A percentile compares a stretch with the other conserved stretches of the same genome.
phyloP scores from a whole-genome alignment of 1,139 yeast species.

The Geotrichum reessii region DNA sequence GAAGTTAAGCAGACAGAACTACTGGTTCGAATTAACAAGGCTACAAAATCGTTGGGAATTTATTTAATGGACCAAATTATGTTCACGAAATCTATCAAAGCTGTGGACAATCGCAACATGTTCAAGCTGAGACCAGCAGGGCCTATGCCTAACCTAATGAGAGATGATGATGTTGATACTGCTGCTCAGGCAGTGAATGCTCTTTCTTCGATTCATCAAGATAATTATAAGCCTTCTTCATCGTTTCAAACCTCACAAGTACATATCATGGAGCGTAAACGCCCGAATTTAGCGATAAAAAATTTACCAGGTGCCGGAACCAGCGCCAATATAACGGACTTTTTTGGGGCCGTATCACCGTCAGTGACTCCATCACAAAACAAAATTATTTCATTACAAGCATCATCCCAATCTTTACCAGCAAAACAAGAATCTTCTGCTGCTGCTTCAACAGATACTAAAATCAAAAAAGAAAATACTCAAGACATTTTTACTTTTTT shows the following conservation, averaged over 20 bases:
- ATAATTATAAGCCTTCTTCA: not conserved
- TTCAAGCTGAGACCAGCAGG: slow-evolving; percentile 5
- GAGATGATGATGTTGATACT: not conserved
- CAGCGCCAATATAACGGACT: slow-evolving; percentile 6
- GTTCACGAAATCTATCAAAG: slow-evolving; percentile 3
- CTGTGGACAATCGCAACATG: slow-evolving; percentile 1
- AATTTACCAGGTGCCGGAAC: too few relatives aligned
- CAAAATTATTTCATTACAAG: not conserved
- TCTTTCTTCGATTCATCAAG: not conserved
- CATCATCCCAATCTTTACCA: not conserved
- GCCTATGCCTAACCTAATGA: slow-evolving; percentile 2
- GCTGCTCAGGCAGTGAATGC: not conserved
- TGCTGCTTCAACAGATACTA: not conserved
- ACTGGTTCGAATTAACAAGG: not conserved
- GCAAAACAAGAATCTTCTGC: not conserved
- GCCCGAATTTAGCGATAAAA: not conserved
- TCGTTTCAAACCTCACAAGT: not conserved
- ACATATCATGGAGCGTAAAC: not conserved
- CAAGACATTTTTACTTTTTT: slow-evolving; percentile 7
- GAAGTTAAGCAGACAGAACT: not conserved
- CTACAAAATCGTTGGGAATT: slow-evolving; percentile 9
- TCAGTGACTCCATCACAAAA: not conserved
- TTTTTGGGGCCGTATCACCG: not conserved
- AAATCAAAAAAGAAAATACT: not conserved
- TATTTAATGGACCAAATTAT: not conserved